Evolutionary conservation across 306 rosid genomes (phyloP), one percentile per base, ranked within the genome.

Genomic region (Fragaria vesca): DNA sequence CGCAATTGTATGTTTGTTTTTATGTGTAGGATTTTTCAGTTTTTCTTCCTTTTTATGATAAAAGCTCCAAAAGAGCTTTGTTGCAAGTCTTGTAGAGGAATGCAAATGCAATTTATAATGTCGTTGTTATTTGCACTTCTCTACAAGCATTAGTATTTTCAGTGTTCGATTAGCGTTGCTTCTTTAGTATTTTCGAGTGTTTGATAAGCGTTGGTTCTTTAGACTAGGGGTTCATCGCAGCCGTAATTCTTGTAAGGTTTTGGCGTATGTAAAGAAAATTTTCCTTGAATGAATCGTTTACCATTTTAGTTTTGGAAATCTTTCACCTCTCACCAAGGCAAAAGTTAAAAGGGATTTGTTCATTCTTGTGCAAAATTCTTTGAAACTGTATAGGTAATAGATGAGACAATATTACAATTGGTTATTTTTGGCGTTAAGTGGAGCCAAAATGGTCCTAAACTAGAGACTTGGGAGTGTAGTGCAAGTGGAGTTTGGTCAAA

Each of bases 401-500:
- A 58, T 24, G 17, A 60, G 57, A 26, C 32, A 45, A 69, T 46
- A 69, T 24, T 15, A 54, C 21, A 24, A 45, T 15, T 46, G 42
- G 26, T 21, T 15, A 15, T 8, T 46, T 7, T 12, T 8, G 66
- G 66, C 12, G 26, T 52, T 54, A 7, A 52, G 21, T 11, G 2
- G 67, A 73, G 51, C 38, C 38, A 17, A 52, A 72, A 57, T 69
- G 13, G 40, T 42, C 43, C 17, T 15, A 21, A 58, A 28, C 13
- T 61, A 1, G 34, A 5, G 16, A 26, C 52, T 48, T 15, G 52
- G 18, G 18, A 12, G 66, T 24, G 24, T 6, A 42, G 40, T n/a
- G 40, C 20, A 9, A 16, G 60, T 76, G 40, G 85, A 32, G 34
- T 72, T 54, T 61, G 80, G 90, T 89, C 86, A 84, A 82, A 80